Base-by-base conservation (phyloP, 2,329 filamentous ascomycete genomes). In the Xylariaceae sp. region DNA sequence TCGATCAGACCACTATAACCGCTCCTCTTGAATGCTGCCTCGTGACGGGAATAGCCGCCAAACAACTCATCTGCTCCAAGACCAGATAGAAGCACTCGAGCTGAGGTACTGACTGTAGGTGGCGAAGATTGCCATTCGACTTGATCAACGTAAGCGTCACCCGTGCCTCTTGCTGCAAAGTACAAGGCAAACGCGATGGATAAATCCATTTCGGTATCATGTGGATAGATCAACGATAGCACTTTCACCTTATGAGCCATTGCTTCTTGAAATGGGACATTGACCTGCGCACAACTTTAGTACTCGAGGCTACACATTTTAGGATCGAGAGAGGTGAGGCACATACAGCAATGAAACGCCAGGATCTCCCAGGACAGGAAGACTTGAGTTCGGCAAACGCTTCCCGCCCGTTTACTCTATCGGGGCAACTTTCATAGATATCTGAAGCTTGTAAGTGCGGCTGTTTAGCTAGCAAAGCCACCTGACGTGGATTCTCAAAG, bases 181-280 rank as follows among this genome's bases (percentile, higher is more conserved):
- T 97, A 97, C n/a, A 99, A 79, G 0, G 94, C 94, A 67, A 84
- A 88, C 0, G 90, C 89, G 67, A 99, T 99, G 2, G 94, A 99
- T 0, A 99, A 80, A 69, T 99, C 94, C 94, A 99, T 99, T 74
- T 99, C 94, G 0, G 94, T 99, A 66, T 96, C 93, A 74, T 99
- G 94, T 0, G 94, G 94, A 66, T 88, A 81, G 72, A 99, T 97
- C 15, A 99, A 78, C 1, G 84, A 81, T 44, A 92, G 82, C 17
- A 99, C 83, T 30, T 80, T 81, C 2, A 80, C 69, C 62, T 90
- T 85, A 68, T 96, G 89, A 1, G 80, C 78, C 49, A 86, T 71
- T 0, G 87, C 89, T 67, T 95, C 89, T 4, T 78, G 71, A 71
- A 93, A 97, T 0, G 93, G 89, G 34, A 99, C 79, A 69, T 99